Base-by-base conservation (phyloP, 2,329 filamentous ascomycete genomes). In the Metarhizium brunneum region DNA sequence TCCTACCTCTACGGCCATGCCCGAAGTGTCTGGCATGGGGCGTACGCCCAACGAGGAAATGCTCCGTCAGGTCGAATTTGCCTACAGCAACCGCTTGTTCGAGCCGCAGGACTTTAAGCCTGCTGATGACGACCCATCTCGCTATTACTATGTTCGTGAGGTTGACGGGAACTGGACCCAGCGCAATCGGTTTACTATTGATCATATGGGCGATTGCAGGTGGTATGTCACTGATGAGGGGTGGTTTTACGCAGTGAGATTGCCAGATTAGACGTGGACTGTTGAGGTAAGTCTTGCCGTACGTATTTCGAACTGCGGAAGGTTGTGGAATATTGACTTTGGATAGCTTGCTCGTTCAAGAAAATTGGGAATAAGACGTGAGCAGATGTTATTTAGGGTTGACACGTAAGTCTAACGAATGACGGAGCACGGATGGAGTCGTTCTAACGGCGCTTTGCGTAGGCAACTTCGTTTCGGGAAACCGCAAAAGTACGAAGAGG, bases 31-130 rank as follows among this genome's bases (percentile, higher is more conserved):
- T 68, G 74, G 80, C 55, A 63, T 82, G 53, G 80, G 80, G 59
- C 75, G 73, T 59, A 83, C 80, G 1, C 67, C 69, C 40, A 65
- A 64, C 55, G 79, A 83, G 65, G 66, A 77, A 48, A 68, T 72
- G 38, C 65, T 75, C 20, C 73, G 77, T 56, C 76, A 79, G 64
- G 66, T 74, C 48, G 69, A 78, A 61, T 74, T 78, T 59, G 76
- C 78, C n/a, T 64, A 75, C 57, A 66, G 71, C 59, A 79, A 78
- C 66, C 72, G 73, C 61, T 70, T 79, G 60, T 75, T 78, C 60
- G 76, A 82, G 66, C 76, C 79, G 16, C 82, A 85, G 72, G 81
- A 84, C 61, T 82, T 85, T 65, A 81, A 83, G 68, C 83, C 83
- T 2, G 74, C 76, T 20, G 82, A 85, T 63, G 77, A 82, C 60